A percentile compares a stretch with the other conserved stretches of the same genome.
These are phyloP conservation scores for Fagopyrum esculentum DNA, from an alignment of 148 eudicot genomes.

Conservation along the genomic window DNA sequence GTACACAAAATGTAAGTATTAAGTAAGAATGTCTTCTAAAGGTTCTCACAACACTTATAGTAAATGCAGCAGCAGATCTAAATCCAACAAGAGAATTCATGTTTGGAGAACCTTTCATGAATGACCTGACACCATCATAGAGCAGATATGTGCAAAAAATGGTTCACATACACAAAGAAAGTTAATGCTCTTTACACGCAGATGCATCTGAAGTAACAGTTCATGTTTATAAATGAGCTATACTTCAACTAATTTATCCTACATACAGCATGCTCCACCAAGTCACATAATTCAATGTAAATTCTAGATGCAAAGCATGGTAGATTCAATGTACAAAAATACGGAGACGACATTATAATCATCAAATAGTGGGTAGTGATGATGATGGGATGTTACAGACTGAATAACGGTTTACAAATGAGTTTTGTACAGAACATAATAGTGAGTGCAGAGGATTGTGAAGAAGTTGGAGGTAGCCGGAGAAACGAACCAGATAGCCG, in stretches of 20 bases:
- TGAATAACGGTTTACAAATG: background rate
- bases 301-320: background rate
- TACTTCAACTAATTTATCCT: too few relatives aligned
- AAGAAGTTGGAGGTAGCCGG: too few relatives aligned
- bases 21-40: background rate
- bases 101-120: conserved; percentile 75
- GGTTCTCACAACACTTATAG: conserved; percentile 61
- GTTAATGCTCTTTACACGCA: background rate
- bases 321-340: background rate
- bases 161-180: background rate
- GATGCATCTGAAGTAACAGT: background rate
- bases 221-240: background rate
- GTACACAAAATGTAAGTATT: background rate
- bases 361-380: too few relatives aligned
- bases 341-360: too few relatives aligned
- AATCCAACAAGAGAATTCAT: conserved; percentile 99
- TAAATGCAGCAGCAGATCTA: conserved; percentile 81
- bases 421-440: background rate
- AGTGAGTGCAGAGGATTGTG: too few relatives aligned
- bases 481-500: too few relatives aligned
- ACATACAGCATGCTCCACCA: too few relatives aligned
- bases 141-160: conserved; percentile 47
- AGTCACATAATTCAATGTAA: too few relatives aligned
- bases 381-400: background rate
- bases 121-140: conserved; percentile 71